Conservation (phyloP, 2,329 filamentous ascomycete species). For the Sordariomycetes sp. region DNA sequence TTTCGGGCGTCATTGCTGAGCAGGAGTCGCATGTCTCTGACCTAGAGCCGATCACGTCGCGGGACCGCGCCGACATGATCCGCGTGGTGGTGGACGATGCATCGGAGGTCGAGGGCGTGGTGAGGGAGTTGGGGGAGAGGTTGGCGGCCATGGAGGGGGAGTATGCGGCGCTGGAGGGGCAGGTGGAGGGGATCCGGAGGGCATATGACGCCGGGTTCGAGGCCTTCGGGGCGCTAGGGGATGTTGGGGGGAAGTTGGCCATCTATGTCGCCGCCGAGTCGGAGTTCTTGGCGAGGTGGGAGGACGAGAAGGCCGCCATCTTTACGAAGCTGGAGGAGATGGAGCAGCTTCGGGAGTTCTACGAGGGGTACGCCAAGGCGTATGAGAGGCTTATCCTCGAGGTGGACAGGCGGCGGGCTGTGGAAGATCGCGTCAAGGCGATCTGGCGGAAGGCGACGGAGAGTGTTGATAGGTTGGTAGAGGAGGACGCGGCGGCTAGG, state of each 20-base stretch:
- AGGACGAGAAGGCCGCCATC: constrained; percentile 59
- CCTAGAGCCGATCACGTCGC: constrained; percentile 57
- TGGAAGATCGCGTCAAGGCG: constrained; percentile 60
- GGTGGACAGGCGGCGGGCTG: constrained; percentile 57
- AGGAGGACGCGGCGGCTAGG: constrained; percentile 58
- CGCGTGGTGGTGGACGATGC: constrained; percentile 64
- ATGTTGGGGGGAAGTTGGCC: constrained; percentile 52
- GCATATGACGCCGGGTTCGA: constrained; percentile 44
- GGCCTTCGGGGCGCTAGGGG: constrained; percentile 53
- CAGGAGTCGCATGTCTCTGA: constrained; percentile 35
- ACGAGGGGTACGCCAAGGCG: constrained; percentile 71
- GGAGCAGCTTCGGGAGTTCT: constrained; percentile 65
- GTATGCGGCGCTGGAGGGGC: constrained; percentile 47
- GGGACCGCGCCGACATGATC: constrained; percentile 74
- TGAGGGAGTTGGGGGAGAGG: constrained; percentile 59
- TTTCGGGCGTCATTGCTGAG: constrained; percentile 52
- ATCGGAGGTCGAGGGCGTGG: constrained; percentile 50
- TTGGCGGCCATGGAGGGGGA: constrained; percentile 65
- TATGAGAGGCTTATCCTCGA: constrained; percentile 81
- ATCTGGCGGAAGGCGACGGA: constrained; percentile 68
- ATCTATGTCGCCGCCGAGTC: constrained; percentile 50
- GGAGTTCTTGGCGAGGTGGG: constrained; percentile 56
- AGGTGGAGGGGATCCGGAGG: constrained; percentile 34
- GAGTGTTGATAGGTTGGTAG: constrained; percentile 61
- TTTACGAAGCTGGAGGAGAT: constrained; percentile 60